Conservation (phyloP, 2,329 filamentous ascomycete genomes). For the Akanthomyces dipterigenus region DNA sequence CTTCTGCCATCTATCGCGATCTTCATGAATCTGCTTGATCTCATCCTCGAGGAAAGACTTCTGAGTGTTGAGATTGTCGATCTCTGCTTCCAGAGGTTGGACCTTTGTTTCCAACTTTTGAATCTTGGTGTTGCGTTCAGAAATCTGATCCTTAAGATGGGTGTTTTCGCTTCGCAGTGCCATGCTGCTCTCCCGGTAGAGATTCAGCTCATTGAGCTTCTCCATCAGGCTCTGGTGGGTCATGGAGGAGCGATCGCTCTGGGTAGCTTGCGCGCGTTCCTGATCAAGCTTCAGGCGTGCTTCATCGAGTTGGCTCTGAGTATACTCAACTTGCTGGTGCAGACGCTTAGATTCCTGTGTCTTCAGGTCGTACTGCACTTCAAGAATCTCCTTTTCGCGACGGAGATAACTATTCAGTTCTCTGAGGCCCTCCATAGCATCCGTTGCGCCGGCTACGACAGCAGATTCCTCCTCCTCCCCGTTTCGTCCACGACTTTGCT, state of each 20-base stretch:
- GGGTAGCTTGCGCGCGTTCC: slow-evolving; percentile 70
- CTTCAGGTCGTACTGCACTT: slow-evolving; percentile 91
- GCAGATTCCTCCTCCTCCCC: slow-evolving; percentile 47
- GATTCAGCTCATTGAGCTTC: slow-evolving; percentile 89
- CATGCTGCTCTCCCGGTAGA: slow-evolving; percentile 91
- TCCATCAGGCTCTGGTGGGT: slow-evolving; percentile 88
- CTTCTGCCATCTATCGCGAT: slow-evolving; percentile 93
- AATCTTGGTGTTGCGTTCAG: slow-evolving; percentile 67
- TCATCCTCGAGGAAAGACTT: slow-evolving; percentile 79
- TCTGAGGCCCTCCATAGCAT: slow-evolving; percentile 68
- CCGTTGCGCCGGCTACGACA: slow-evolving; percentile 44
- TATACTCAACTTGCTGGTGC: slow-evolving; percentile 83
- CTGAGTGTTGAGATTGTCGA: slow-evolving; percentile 76
- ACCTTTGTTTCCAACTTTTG: slow-evolving; percentile 69
- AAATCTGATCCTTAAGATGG: slow-evolving; percentile 68
- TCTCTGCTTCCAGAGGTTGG: slow-evolving; percentile 72
- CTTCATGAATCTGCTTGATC: slow-evolving; percentile 79
- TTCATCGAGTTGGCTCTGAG: slow-evolving; percentile 83
- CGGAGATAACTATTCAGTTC: slow-evolving; percentile 89
- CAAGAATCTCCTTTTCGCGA: slow-evolving; percentile 94
- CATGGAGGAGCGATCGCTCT: slow-evolving; percentile 65
- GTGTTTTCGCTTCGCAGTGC: slow-evolving; percentile 82
- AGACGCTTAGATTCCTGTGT: slow-evolving; percentile 81
- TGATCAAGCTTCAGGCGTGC: slow-evolving; percentile 82
- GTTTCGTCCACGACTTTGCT: slow-evolving; percentile 61